Percentiles rank a stretch among this genome's conserved stretches.
Evolutionary conservation across 768 basidiomycete genomes (phyloP).

Genomic region (Suillus subluteus): DNA sequence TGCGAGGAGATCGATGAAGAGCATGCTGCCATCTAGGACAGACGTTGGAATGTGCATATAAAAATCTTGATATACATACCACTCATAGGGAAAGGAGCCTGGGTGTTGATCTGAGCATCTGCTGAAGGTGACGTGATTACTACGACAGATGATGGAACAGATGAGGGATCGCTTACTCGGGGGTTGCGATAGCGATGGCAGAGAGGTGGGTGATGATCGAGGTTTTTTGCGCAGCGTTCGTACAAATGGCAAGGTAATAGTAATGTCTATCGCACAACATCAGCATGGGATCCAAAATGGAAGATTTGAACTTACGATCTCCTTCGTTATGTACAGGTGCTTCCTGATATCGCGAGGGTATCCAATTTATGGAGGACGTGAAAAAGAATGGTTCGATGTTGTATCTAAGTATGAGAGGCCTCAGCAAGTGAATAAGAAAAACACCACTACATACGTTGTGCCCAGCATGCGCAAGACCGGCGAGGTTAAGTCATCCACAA

Average conservation of each 20-base stretch:
- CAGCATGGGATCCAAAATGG: neutral
- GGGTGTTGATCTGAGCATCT: constrained; percentile 49
- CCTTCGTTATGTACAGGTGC: constrained; percentile 40
- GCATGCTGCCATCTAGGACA: constrained; percentile 21
- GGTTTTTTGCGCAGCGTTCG: constrained; percentile 39
- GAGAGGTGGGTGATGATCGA: neutral
- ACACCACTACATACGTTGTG: constrained; percentile 42
- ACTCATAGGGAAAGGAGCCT: constrained; percentile 44
- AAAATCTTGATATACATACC: constrained; percentile 30
- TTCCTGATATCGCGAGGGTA: constrained; percentile 67
- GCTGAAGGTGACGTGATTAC: neutral
- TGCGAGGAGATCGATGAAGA: constrained; percentile 51
- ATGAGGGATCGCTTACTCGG: neutral
- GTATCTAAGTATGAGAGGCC: constrained; percentile 36
- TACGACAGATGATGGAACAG: constrained; percentile 9
- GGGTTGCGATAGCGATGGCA: neutral
- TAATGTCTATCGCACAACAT: constrained; percentile 48
- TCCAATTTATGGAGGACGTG: constrained; percentile 66
- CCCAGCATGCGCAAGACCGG: constrained; percentile 61
- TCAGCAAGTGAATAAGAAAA: neutral
- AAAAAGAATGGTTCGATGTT: constrained; percentile 68
- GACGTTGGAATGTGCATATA: constrained; percentile 3
- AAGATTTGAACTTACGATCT: constrained; percentile 51
- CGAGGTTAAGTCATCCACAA: constrained; percentile 52
- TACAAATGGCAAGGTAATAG: constrained; percentile 56